Conservation (phyloP, 2,329 filamentous ascomycete species). For the Hortaea werneckii region DNA sequence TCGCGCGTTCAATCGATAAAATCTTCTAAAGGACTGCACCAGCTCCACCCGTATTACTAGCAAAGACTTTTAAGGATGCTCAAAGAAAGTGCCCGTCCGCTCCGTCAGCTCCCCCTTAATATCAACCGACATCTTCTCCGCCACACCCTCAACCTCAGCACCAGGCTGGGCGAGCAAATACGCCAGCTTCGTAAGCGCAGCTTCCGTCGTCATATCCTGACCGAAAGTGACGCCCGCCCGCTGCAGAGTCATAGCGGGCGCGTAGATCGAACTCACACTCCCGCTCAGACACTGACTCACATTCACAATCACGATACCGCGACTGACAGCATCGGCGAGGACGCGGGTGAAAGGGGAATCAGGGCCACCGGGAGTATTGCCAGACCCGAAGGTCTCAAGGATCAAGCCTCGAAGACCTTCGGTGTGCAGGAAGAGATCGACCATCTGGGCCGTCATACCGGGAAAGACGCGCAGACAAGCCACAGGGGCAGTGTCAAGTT, state of each 20-base stretch:
- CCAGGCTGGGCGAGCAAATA: conserved; percentile 58
- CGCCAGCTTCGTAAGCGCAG: conserved; percentile 80
- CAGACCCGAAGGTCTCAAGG: conserved; percentile 86
- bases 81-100: not conserved
- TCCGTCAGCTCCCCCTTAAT: conserved; percentile 73
- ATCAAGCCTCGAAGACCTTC: conserved; percentile 73
- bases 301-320: conserved; percentile 79
- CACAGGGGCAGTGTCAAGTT: conserved; percentile 77
- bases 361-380: conserved; percentile 75
- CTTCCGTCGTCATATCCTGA: conserved; percentile 80
- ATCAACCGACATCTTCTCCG: conserved; percentile 60
- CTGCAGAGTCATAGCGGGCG: conserved; percentile 54
- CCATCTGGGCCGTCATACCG: conserved; percentile 80
- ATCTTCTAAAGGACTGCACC: too few species aligned
- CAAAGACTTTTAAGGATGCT: not conserved
- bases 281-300: conserved; percentile 74
- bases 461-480: conserved; percentile 85
- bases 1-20: too few species aligned
- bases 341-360: conserved; percentile 72
- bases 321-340: conserved; percentile 63
- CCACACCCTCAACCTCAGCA: conserved; percentile 55
- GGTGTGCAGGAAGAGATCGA: conserved; percentile 69
- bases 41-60: too few species aligned
- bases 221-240: conserved; percentile 81
- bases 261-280: conserved; percentile 32